Conservation (phyloP, 495 filamentous ascomycete species). For the Pyrenopolyporus hunteri region DNA sequence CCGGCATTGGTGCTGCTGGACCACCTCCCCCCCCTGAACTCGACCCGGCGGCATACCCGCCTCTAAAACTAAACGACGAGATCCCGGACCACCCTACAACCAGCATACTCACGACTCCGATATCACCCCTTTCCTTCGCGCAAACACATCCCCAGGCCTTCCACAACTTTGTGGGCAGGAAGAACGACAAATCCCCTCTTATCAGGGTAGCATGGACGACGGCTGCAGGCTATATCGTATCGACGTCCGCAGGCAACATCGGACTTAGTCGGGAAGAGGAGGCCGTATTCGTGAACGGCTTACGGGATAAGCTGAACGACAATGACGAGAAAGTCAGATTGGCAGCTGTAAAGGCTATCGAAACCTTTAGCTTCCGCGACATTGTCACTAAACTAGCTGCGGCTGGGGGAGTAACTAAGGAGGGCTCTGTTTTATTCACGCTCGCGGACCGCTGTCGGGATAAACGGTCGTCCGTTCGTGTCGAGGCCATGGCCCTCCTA, state of each 20-base stretch:
- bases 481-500: conserved; percentile 82
- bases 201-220: conserved; percentile 87
- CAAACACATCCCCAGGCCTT: conserved; percentile 79
- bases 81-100: conserved; percentile 52
- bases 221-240: conserved; percentile 77
- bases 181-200: conserved; percentile 79
- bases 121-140: conserved; percentile 82
- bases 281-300: conserved; percentile 67
- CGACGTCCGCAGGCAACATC: conserved; percentile 84
- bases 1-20: conserved; percentile 88
- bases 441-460: conserved; percentile 91
- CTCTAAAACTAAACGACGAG: conserved; percentile 68
- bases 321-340: conserved; percentile 89
- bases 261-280: conserved; percentile 82
- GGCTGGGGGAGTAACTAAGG: conserved; percentile 70
- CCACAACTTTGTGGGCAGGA: conserved; percentile 78
- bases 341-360: conserved; percentile 81
- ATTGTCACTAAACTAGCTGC: conserved; percentile 80
- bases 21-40: conserved; percentile 73
- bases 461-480: conserved; percentile 77
- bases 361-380: conserved; percentile 75
- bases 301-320: conserved; percentile 83
- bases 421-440: conserved; percentile 74
- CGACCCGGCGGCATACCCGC: conserved; percentile 82
- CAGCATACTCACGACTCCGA: conserved; percentile 74